A percentile compares a stretch with the other conserved stretches of the same genome.
These are phyloP conservation scores for Suillus weaverae DNA, from an alignment of 768 basidiomycete species.

Conservation along the genomic window DNA sequence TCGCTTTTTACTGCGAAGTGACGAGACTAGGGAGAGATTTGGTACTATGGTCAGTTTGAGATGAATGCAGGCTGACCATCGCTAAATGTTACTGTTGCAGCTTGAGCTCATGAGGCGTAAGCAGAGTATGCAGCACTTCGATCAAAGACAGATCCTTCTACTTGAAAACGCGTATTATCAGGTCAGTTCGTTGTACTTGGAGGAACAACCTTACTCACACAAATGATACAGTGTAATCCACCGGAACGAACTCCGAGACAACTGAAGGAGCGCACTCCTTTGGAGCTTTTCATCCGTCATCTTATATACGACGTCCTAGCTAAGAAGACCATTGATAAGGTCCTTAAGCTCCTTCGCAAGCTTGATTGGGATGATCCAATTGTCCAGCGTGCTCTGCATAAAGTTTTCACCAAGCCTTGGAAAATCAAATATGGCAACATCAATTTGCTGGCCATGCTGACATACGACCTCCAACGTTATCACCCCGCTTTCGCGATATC, in stretches of 20 bases:
- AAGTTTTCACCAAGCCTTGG: conserved; percentile 97
- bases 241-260: conserved; percentile 87
- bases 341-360: conserved; percentile 88
- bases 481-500: conserved; percentile 85
- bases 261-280: conserved; percentile 80
- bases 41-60: conserved; percentile 69
- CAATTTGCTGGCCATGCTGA: conserved; percentile 87
- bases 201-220: conserved; percentile 7
- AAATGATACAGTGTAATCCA: conserved; percentile 80
- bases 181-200: conserved; percentile 41
- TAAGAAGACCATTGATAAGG: conserved; percentile 95
- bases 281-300: conserved; percentile 94
- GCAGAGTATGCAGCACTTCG: conserved; percentile 90
- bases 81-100: conserved; percentile 37
- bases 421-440: conserved; percentile 94
- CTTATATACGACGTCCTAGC: conserved; percentile 91
- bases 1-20: conserved; percentile 82
- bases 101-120: conserved; percentile 94
- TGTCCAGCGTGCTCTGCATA: conserved; percentile 66
- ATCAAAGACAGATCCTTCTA: conserved; percentile 83
- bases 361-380: conserved; percentile 88
- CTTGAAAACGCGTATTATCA: conserved; percentile 99
- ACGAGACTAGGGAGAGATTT: conserved; percentile 86
- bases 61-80: neutral
- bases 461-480: conserved; percentile 92